Evolutionary conservation across 495 filamentous ascomycete genomes (phyloP).

Genomic region (Aspergillus baeticus): DNA sequence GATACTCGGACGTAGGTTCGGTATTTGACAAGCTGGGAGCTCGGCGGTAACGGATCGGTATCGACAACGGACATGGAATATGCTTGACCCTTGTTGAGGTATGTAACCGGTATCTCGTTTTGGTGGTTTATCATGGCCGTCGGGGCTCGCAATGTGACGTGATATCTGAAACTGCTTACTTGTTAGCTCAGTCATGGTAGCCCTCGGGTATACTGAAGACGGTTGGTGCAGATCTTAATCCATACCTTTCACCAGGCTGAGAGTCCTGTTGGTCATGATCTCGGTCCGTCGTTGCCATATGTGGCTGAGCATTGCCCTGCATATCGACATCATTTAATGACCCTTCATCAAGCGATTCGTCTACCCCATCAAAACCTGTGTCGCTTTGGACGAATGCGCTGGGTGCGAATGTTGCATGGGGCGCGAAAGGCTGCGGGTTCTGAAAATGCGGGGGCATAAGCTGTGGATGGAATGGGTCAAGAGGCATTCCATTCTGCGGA

Average conservation of each 20-base stretch:
- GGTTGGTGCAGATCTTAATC: constrained; percentile 25
- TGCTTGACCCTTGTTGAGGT: constrained; percentile 95
- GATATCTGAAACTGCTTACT: constrained; percentile 77
- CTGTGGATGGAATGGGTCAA: constrained; percentile 61
- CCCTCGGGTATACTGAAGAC: constrained; percentile 5
- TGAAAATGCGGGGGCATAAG: constrained; percentile 69
- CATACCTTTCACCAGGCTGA: constrained; percentile 51
- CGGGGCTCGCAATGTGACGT: constrained; percentile 85
- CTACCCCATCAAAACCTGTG: constrained; percentile 74
- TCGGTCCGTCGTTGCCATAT: constrained; percentile 27
- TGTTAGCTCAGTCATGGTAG: constrained; percentile 20
- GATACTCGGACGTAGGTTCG: constrained; percentile 87
- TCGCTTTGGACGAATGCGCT: constrained; percentile 77
- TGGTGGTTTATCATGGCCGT: constrained; percentile 92
- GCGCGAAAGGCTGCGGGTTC: constrained; percentile 70
- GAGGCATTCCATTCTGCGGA: constrained; percentile 40
- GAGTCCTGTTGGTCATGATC: constrained; percentile 22
- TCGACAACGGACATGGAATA: constrained; percentile 82
- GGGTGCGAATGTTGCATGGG: constrained; percentile 68
- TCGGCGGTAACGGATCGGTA: constrained; percentile 42
- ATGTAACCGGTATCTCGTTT: constrained; percentile 90
- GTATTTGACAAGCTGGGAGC: constrained; percentile 57
- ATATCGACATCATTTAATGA: constrained; percentile 50
- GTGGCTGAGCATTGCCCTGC: constrained; percentile 33
- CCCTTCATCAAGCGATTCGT: constrained; percentile 59